Evolutionary conservation across 495 filamentous ascomycete genomes (phyloP), one percentile per base, ranked within the genome.

Genomic region (Neurospora intermedia): DNA sequence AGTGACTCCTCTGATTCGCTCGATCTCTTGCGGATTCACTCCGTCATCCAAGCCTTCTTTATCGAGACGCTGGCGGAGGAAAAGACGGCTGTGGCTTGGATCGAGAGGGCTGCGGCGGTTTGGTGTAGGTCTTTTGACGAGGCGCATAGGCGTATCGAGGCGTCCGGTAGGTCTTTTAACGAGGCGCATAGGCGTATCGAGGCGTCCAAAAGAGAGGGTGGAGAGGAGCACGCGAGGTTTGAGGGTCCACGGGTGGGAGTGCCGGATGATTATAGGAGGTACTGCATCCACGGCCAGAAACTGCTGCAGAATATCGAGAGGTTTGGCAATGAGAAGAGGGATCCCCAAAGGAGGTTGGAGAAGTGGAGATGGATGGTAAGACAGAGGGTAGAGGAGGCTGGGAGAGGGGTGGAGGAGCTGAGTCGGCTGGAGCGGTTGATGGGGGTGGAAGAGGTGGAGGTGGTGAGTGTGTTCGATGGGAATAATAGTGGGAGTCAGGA

Each of bases 11-110:
- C 83, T 2, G 87, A 87, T 31, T 84, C 85, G 45, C 86, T 93
- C 27, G 92, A 94, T 70, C 86, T 94, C 43, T 85, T 95, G 42
- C 89, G 91, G 42, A 85, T 95, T 54, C 92, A 94, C 78, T 90
- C 88, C 42, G 91, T 95, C 1, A 91, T 94, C 7, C 93, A 95
- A 77, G 90, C 88, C 0, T 94, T 94, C 71, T 93, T 92, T 73
- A 87, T 91, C 20, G 91, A 93, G 76, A 86, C 88, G 31, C 81
- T 96, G 5, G 85, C 85, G 27, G 85, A 87, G 70, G 85, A 89
- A 43, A 83, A 85, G 11, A 84, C 90, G 31, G 80, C 87, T 8
- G 81, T 85, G n/a, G 88, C 87, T 23, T 93, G 90, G 90, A 81
- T 93, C 31, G 84, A 89, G 71, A 82, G 88, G 45, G 88, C 89